These are phyloP conservation scores for Metarhizium album DNA, from an alignment of 2,329 filamentous ascomycete species.

Conservation along the genomic window DNA sequence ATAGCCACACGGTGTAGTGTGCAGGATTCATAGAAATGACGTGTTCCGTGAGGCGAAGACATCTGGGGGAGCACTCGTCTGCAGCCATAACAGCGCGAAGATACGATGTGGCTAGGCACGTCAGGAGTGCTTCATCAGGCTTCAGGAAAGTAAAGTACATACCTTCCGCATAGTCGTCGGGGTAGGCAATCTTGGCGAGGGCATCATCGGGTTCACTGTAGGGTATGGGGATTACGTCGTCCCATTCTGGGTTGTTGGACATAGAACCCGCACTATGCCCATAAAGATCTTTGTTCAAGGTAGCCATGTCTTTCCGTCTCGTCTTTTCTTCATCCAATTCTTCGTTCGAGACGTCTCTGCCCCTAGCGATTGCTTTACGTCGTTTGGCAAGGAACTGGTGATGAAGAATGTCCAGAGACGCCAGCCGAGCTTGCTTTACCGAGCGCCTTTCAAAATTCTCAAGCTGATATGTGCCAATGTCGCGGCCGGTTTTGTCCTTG, in stretches of 20 bases:
- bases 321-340: constrained; percentile 35
- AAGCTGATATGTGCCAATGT: constrained; percentile 36
- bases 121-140: constrained; percentile 2
- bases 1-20: constrained; percentile 98
- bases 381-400: constrained; percentile 31
- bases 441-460: constrained; percentile 33
- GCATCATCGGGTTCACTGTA: constrained; percentile 75
- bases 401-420: constrained; percentile 33
- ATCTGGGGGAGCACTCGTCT: constrained; percentile 72
- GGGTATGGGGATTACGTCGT: constrained; percentile 72
- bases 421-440: constrained; percentile 31
- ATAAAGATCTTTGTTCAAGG: constrained; percentile 40
- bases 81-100: constrained; percentile 85
- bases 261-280: constrained; percentile 34
- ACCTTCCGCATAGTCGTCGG: constrained; percentile 77
- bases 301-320: constrained; percentile 40
- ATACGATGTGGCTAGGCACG: constrained; percentile 67
- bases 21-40: constrained; percentile 91
- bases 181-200: constrained; percentile 87
- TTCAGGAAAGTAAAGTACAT: constrained; percentile 17
- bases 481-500: constrained; percentile 36
- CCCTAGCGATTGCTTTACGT: constrained; percentile 17
- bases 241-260: constrained; percentile 63
- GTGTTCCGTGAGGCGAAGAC: constrained; percentile 72
- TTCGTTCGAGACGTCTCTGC: constrained; percentile 20